Conservation (phyloP, 176 grass and related monocot species). For the Oryza longistaminata region DNA sequence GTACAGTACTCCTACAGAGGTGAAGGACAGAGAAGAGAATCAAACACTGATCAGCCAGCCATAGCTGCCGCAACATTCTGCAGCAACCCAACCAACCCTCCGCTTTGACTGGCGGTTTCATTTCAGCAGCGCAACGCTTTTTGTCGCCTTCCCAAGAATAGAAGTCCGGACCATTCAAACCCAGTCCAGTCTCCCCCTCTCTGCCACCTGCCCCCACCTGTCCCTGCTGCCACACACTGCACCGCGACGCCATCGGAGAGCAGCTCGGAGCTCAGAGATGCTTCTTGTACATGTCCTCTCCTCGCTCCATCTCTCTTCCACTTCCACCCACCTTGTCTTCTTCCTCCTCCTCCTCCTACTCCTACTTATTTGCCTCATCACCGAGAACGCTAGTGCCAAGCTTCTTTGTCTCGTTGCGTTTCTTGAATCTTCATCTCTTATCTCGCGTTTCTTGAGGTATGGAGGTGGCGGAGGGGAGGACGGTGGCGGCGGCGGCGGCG, state of each 20-base stretch:
- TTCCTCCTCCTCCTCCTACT: conserved; percentile 6
- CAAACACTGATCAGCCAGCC: neutral
- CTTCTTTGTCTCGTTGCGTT: neutral
- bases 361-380: conserved; percentile 38
- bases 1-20: too few species aligned
- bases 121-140: neutral
- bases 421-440: neutral
- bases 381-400: neutral
- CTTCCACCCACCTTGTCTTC: neutral
- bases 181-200: too few species aligned
- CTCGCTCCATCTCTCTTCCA: neutral
- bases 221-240: too few species aligned
- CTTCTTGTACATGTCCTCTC: conserved; percentile 14
- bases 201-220: neutral
- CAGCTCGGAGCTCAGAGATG: conserved; percentile 1
- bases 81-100: neutral
- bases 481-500: neutral
- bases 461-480: neutral
- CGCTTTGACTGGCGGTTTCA: conserved; percentile 22
- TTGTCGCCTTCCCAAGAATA: conserved; percentile 56
- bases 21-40: neutral
- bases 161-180: neutral
- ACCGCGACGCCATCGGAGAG: neutral
- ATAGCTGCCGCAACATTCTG: neutral
- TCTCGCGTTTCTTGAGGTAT: neutral